A percentile compares a stretch with the other conserved stretches of the same genome.
phyloP scores from a whole-genome alignment of 176 grass and related monocot genomes.

The Elymus sibiricus region DNA sequence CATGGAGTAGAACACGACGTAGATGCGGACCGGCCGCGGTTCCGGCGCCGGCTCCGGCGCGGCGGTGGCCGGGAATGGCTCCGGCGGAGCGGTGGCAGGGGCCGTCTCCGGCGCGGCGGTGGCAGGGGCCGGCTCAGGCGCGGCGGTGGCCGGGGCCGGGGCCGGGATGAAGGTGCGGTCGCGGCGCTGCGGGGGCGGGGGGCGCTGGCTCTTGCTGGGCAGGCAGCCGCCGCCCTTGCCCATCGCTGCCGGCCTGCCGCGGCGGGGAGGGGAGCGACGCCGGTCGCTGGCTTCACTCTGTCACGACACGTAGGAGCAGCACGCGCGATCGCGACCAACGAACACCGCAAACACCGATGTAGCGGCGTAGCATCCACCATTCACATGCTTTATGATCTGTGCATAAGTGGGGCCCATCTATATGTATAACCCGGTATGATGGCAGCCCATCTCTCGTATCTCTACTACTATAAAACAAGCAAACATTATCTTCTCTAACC shows the following conservation, averaged over 20 bases:
- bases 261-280: background rate
- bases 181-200: background rate
- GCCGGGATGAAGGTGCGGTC: background rate
- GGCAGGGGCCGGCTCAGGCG: background rate
- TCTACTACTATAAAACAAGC: no score
- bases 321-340: background rate
- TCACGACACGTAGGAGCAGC: background rate
- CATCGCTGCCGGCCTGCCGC: slow-evolving; percentile 18
- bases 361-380: no score
- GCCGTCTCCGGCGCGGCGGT: background rate
- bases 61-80: no score
- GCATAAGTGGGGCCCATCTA: no score
- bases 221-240: slow-evolving; percentile 59
- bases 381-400: no score
- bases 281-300: background rate
- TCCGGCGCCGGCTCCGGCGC: background rate
- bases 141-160: no score
- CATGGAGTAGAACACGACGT: slow-evolving; percentile 57
- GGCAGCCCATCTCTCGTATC: no score
- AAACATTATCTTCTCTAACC: no score
- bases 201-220: slow-evolving; percentile 45
- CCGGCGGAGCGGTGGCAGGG: background rate
- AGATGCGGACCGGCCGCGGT: slow-evolving; percentile 15
- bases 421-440: no score
- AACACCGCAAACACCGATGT: no score